Evolutionary conservation across 2,329 filamentous ascomycete species (phyloP), one percentile per base, ranked within the genome.

Genomic region (Pestalotiopsis sp.): DNA sequence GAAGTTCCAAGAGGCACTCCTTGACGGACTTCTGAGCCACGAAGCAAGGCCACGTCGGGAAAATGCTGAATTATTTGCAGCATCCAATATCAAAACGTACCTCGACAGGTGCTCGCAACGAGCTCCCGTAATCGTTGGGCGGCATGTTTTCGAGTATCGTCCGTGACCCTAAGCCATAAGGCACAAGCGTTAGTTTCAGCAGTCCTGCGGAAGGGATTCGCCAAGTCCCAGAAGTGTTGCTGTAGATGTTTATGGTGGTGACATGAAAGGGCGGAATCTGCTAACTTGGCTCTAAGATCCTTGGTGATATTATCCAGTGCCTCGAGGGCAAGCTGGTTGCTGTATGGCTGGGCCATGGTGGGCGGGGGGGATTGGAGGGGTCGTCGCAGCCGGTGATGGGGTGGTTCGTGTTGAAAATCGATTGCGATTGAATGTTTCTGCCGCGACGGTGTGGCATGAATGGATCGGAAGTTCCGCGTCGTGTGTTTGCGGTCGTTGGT

Each of bases 221-320:
- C 27, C 11, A 59, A 27, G 25, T 13, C 23, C 57, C 57, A 59
- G 23, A 27, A 17, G 31, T n/a, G 59, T 27, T 39, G 12, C 31
- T 36, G n/a, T 12, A 36, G 31, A 38, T 62, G 27, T 39, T 59
- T 62, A 9, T 36, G 31, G 25, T 62, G 59, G 27, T 62, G 14
- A 12, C 27, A 62, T 14, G 7, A 49, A 20, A 56, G 25, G 61
- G 27, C 41, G 27, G 13, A 36, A 31, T 36, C 59, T 68, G 71
- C 80, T 68, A 75, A 89, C 87, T 85, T 86, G 69, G 87, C 88
- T 73, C 84, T 85, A 41, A 89, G 81, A 71, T 88, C 87, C 71
- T 85, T 85, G 14, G 84, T 82, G 70, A 88, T 82, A 67, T 82
- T 80, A 68, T 90, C 87, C 66, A 89, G 83, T 72, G 83, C 83